Evolutionary conservation across 2,329 filamentous ascomycete species (phyloP).

Genomic region (Sporothrix globosa): DNA sequence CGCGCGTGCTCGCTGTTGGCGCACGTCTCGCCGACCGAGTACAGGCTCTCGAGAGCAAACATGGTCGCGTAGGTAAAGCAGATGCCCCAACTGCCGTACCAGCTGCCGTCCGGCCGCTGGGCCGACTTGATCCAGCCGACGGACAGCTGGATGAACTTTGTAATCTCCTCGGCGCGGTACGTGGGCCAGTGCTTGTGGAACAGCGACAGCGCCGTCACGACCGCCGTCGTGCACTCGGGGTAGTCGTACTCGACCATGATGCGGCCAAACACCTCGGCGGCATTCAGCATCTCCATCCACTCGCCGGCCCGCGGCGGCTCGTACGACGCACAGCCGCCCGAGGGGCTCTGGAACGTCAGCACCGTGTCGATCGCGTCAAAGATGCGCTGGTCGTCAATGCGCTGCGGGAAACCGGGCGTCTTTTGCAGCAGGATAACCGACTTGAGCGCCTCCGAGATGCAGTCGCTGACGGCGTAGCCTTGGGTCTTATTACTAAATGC

Average conservation of each 20-base stretch:
- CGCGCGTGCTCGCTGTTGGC: constrained; percentile 70
- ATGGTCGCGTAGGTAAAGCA: constrained; percentile 97
- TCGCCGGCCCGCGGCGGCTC: constrained; percentile 79
- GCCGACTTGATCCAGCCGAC: constrained; percentile 80
- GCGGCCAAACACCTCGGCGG: constrained; percentile 90
- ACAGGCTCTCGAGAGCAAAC: constrained; percentile 90
- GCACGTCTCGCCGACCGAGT: constrained; percentile 80
- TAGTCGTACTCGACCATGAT: constrained; percentile 99
- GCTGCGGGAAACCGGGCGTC: constrained; percentile 70
- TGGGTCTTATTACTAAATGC: constrained; percentile 91
- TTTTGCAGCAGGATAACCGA: constrained; percentile 80
- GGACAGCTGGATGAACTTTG: constrained; percentile 70
- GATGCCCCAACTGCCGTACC: constrained; percentile 98
- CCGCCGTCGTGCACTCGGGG: constrained; percentile 94
- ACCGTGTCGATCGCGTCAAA: constrained; percentile 89
- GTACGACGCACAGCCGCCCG: constrained; percentile 87
- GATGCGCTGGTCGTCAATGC: constrained; percentile 76
- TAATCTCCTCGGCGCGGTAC: constrained; percentile 77
- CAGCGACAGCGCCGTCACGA: constrained; percentile 81
- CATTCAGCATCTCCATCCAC: constrained; percentile 83
- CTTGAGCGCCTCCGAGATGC: constrained; percentile 88
- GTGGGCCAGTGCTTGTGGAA: constrained; percentile 81
- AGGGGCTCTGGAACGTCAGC: constrained; percentile 84
- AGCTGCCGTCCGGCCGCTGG: constrained; percentile 82
- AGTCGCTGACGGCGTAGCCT: constrained; percentile 94